Percentiles rank a stretch among this genome's conserved stretches.
phyloP scores from a whole-genome alignment of 2,329 filamentous ascomycete genomes.

The Cercospora janseana region DNA sequence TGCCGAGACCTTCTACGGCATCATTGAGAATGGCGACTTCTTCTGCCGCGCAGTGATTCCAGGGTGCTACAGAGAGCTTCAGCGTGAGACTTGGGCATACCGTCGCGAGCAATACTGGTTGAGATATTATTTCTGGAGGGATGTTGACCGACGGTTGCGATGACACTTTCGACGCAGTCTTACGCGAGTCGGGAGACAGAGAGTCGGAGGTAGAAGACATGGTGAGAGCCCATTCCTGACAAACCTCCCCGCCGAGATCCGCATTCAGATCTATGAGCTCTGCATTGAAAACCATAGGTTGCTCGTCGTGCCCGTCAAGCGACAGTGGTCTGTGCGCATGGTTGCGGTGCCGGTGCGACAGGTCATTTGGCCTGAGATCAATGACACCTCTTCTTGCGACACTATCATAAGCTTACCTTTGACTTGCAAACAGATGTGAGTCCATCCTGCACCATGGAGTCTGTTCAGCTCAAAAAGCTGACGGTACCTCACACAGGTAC shows the following conservation, averaged over 20 bases:
- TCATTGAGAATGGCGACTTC: neutral
- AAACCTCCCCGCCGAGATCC: slow-evolving; percentile 1
- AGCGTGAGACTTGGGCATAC: neutral
- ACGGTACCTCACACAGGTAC: neutral
- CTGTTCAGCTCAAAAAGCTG: no score
- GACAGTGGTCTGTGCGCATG: neutral
- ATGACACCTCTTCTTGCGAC: neutral
- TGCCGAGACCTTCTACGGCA: no score
- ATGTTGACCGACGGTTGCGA: neutral
- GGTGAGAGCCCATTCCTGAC: neutral
- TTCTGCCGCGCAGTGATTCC: neutral
- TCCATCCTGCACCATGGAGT: neutral
- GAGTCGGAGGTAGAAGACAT: neutral
- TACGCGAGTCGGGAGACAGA: neutral
- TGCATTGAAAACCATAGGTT: neutral
- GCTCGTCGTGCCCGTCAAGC: neutral
- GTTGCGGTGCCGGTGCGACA: neutral
- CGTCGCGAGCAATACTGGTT: neutral
- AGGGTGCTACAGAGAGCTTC: neutral
- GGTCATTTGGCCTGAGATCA: neutral
- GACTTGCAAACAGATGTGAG: slow-evolving; percentile 7
- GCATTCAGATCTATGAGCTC: slow-evolving; percentile 1
- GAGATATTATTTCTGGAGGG: neutral
- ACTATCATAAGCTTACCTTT: neutral
- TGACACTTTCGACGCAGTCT: neutral